A percentile compares a stretch with the other conserved stretches of the same genome.
phyloP scores from a whole-genome alignment of 208 protist genomes.

The Herpetomonas tarakana region DNA sequence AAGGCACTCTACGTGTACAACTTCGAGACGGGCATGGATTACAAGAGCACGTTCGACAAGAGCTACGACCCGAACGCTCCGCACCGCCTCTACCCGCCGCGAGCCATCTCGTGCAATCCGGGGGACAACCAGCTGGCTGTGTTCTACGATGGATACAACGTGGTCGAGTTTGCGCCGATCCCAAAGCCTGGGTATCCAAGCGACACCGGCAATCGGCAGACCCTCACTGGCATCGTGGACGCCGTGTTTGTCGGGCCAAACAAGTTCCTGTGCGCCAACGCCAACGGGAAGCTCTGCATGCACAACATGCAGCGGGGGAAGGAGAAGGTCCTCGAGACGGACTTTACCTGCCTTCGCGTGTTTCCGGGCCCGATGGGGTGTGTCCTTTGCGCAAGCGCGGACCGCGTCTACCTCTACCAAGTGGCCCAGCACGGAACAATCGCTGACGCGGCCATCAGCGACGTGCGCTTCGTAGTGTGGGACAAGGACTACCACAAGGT shows the following conservation, averaged over 20 bases:
- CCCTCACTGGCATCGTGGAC: constrained; percentile 48
- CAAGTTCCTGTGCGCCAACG: constrained; percentile 94
- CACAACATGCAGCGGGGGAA: constrained; percentile 80
- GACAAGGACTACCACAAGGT: constrained; percentile 88
- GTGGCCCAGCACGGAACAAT: constrained; percentile 89
- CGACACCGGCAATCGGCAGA: constrained; percentile 49
- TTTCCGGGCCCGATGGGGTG: constrained; percentile 70
- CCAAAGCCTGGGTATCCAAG: constrained; percentile 21
- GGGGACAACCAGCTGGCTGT: constrained; percentile 37
- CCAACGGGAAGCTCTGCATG: constrained; percentile 79
- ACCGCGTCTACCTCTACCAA: constrained; percentile 94
- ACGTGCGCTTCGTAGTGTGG: constrained; percentile 95
- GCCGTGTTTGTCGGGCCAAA: constrained; percentile 95
- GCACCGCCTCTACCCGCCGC: constrained; percentile 47
- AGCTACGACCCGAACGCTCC: constrained; percentile 10
- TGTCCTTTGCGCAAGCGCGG: constrained; percentile 79
- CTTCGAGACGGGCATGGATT: constrained; percentile 33
- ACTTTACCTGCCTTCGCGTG: constrained; percentile 66
- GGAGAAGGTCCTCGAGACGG: constrained; percentile 57
- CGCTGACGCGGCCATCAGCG: constrained; percentile 45
- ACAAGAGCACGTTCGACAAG: constrained; percentile 11
- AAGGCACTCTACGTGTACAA: constrained; percentile 44
- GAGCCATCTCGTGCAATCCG: constrained; percentile 60
- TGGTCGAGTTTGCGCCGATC: constrained; percentile 29
- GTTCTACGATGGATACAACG: constrained; percentile 41